Evolutionary conservation across 1,284 basidiomycete species (phyloP).

Genomic region (Ustilago shanxiensis): DNA sequence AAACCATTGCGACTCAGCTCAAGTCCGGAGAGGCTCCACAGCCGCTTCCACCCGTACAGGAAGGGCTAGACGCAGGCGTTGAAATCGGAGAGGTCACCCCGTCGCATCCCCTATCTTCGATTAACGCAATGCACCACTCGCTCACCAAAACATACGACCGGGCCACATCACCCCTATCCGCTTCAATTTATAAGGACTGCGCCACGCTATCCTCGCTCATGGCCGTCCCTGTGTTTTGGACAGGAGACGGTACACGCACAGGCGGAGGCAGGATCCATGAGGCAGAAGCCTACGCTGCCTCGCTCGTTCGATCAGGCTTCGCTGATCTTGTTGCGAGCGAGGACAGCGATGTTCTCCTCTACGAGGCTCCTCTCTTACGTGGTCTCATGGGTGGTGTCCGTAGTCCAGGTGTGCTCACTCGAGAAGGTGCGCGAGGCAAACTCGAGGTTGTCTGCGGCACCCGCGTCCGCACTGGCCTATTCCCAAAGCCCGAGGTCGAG

Average conservation of each 20-base stretch:
- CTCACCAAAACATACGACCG: constrained; percentile 56
- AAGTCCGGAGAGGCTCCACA: constrained; percentile 28
- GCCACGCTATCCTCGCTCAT: constrained; percentile 59
- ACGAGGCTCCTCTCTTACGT: constrained; percentile 66
- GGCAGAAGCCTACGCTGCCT: constrained; percentile 68
- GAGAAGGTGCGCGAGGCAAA: constrained; percentile 30
- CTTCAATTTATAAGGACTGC: constrained; percentile 53
- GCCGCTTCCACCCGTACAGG: constrained; percentile 1
- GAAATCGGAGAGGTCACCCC: neutral
- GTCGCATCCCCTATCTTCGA: constrained; percentile 18
- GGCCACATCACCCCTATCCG: constrained; percentile 46
- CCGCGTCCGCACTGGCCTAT: constrained; percentile 46
- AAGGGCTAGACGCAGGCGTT: neutral
- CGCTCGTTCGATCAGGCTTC: constrained; percentile 60
- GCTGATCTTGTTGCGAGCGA: constrained; percentile 69
- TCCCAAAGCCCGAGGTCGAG: constrained; percentile 31
- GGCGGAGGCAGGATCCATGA: constrained; percentile 64
- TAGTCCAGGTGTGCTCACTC: constrained; percentile 11
- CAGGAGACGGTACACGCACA: constrained; percentile 56
- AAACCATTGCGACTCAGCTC: constrained; percentile 36
- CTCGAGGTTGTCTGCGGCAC: constrained; percentile 60
- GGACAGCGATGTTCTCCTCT: constrained; percentile 69
- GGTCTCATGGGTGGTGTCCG: constrained; percentile 54
- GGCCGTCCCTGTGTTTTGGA: constrained; percentile 64
- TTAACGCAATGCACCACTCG: constrained; percentile 42